These are phyloP conservation scores for Cryptosporidium xiaoi DNA, from an alignment of 169 alveolate genomes.

Conservation along the genomic window DNA sequence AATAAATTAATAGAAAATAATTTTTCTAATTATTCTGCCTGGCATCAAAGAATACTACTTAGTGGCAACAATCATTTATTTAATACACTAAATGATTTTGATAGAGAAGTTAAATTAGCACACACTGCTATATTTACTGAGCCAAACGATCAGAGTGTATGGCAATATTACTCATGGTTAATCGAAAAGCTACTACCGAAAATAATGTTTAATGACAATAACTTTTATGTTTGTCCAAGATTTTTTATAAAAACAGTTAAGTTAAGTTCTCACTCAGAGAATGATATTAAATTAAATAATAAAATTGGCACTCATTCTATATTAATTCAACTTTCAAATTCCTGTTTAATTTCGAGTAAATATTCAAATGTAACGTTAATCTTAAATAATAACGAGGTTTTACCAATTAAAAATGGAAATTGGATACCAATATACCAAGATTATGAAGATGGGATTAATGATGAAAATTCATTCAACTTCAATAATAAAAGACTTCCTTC, in stretches of 20 bases:
- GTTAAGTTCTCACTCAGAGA: not conserved
- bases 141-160: constrained; percentile 77
- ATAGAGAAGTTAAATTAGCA: constrained; percentile 28
- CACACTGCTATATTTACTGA: constrained; percentile 76
- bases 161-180: constrained; percentile 76
- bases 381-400: not conserved
- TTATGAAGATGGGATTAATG: not conserved
- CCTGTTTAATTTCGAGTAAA: not conserved
- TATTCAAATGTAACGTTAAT: constrained; percentile 2
- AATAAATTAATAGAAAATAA: constrained; percentile 50
- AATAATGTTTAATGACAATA: constrained; percentile 2
- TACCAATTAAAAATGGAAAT: constrained; percentile 18
- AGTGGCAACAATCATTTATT: not conserved
- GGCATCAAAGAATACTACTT: constrained; percentile 75
- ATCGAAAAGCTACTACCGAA: constrained; percentile 27
- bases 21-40: constrained; percentile 77
- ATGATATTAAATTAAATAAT: not conserved
- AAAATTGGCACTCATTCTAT: not conserved
- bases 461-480: not conserved
- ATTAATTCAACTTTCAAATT: constrained; percentile 14
- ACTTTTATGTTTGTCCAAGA: not conserved
- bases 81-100: constrained; percentile 11
- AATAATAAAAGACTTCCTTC: constrained; percentile 3
- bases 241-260: constrained; percentile 8
- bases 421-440: constrained; percentile 54